phyloP scores from a whole-genome alignment of 2,329 filamentous ascomycete genomes.

The Emergomyces orientalis region DNA sequence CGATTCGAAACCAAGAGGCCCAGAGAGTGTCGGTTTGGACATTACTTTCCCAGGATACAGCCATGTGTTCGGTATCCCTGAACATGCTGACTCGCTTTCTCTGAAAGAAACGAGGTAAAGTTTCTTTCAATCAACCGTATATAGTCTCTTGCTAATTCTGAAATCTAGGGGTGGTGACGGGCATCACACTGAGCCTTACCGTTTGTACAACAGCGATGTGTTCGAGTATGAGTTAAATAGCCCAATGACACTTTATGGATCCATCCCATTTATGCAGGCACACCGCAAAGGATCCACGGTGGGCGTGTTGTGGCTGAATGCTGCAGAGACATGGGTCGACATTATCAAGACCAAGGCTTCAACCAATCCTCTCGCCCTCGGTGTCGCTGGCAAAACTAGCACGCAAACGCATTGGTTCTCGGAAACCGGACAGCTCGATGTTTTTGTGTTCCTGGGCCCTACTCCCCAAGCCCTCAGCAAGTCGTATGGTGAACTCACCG shows the following conservation, averaged over 20 bases:
- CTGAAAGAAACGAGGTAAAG: conserved; percentile 70
- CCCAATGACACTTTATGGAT: conserved; percentile 96
- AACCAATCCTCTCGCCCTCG: conserved; percentile 68
- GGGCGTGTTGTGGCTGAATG: conserved; percentile 95
- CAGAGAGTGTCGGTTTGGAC: conserved; percentile 83
- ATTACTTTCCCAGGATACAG: conserved; percentile 87
- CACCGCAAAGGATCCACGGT: conserved; percentile 90
- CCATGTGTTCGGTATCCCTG: conserved; percentile 88
- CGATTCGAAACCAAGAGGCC: conserved; percentile 87
- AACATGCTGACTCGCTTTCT: conserved; percentile 80
- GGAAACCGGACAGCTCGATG: conserved; percentile 77
- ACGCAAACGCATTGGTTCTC: conserved; percentile 97
- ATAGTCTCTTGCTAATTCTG: conserved; percentile 17
- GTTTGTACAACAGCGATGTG: conserved; percentile 91
- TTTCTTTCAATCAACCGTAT: neutral
- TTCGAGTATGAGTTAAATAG: conserved; percentile 97
- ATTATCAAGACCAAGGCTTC: conserved; percentile 69
- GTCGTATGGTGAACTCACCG: conserved; percentile 80
- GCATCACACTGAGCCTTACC: conserved; percentile 80
- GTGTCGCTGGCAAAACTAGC: conserved; percentile 57
- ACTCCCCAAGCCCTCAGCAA: conserved; percentile 72
- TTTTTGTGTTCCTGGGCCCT: conserved; percentile 90
- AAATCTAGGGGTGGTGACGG: conserved; percentile 61
- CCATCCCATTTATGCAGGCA: conserved; percentile 96
- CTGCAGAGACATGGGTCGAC: conserved; percentile 94